Base-by-base conservation (phyloP, 1,284 basidiomycete genomes). In the Omphalotus olearius region DNA sequence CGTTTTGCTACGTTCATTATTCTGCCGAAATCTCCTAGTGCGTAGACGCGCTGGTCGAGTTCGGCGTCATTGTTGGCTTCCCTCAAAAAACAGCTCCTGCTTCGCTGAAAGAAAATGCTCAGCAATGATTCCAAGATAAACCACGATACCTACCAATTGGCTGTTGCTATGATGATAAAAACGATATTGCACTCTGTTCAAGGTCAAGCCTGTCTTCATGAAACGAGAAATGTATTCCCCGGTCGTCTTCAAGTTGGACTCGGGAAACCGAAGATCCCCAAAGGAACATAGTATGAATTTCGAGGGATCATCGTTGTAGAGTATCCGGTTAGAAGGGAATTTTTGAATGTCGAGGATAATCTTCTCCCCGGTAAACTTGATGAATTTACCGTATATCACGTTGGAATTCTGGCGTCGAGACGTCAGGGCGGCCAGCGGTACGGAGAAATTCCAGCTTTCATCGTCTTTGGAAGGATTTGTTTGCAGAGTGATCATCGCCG, bases 121-220 rank as follows among this genome's bases (percentile, higher is more conserved):
- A 33, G 4, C 0, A n/a, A 40, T n/a, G 36, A 30, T 26, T 14
- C 40, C 54, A 4, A 17, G 37, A 20, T 41, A 33, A 55, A 23
- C 37, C 20, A 10, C 28, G 20, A 20, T 17, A 58, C 74, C n/a
- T 56, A 82, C 79, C 60, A 85, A 58, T 56, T 85, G 83, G 54
- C 80, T 85, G 60, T 84, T 83, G 43, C 81, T 83, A 53, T 85
- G 82, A 53, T 80, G 79, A 55, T 83, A 84, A 59, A 85, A 85
- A 2, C 82, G 74, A 63, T 84, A 83, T 58, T 83, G 79, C 0
- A 73, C 64, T 1, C 70, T 72, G 55, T 85, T 84, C 55, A 85
- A 60, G 56, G 74, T 76, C 2, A 85, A 53, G 0, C 82, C 83
- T 0, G 68, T 65, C 54, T 73, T 75, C 64, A 84, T 69, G 51